Evolutionary conservation across 2,329 filamentous ascomycete species (phyloP), one percentile per base, ranked within the genome.

Genomic region (Hymenoscyphus scutula): DNA sequence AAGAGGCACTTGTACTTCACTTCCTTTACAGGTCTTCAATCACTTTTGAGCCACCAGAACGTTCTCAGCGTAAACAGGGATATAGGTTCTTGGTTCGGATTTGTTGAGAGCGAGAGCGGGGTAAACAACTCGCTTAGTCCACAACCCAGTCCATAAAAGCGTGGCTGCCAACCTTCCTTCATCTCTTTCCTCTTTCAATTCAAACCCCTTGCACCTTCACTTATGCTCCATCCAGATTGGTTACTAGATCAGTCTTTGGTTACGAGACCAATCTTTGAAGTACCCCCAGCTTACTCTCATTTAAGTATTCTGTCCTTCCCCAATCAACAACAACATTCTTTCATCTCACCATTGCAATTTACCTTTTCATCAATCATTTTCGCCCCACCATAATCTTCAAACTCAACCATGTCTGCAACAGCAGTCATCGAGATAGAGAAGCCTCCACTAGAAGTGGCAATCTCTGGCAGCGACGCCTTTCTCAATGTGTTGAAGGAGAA

Each of bases 381-480:
- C 10, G 3, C 7, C 8, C 7, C n/a, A 48, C n/a, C 41, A 19
- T 45, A 4, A 45, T n/a, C n/a, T 19, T n/a, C 7, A 8, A 23
- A 8, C 41, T 17, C n/a, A 48, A 48, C 3, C 5, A 48, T 48
- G 41, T 23, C n/a, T 48, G 10, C 41, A 48, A 48, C 41, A 48
- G 11, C 41, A 23, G n/a, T 48, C 10, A 6, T 48, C 7, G 41
- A 48, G 41, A 19, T 23, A n/a, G 41, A 48, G 19, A 48, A 48
- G 6, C n/a, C 41, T 23, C n/a, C 41, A 6, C 7, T 48, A n/a
- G 41, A 48, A 23, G n/a, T 73, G 72, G 19, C 74, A 76, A 1
- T 83, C 84, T 61, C 83, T 82, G 3, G 86, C 85, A 15, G 81
- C 83, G 62, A 78, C 78, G 53, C 83, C 80, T 56, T 86, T 84